phyloP scores from a whole-genome alignment of 345 rosid species.

The Citropsis articulata region DNA sequence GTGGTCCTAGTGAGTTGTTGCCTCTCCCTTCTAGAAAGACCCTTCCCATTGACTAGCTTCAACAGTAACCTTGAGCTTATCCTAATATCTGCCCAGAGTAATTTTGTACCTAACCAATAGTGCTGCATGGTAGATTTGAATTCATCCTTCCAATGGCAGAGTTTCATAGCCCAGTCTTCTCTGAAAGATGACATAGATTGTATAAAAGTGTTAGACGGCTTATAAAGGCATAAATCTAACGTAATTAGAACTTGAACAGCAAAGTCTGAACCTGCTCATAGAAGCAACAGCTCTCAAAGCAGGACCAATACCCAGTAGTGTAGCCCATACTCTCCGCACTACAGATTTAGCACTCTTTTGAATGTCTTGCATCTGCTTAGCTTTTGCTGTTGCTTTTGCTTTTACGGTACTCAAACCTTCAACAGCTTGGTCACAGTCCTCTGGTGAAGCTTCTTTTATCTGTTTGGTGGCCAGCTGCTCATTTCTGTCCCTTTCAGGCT shows the following conservation, averaged over 20 bases:
- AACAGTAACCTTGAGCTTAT: slow-evolving; percentile 82
- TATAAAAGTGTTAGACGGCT: slow-evolving; percentile 16
- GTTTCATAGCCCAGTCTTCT: slow-evolving; percentile 95
- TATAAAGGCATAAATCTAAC: slow-evolving; percentile 15
- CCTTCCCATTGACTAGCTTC: slow-evolving; percentile 83
- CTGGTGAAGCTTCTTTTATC: slow-evolving; percentile 83
- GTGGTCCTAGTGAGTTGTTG: slow-evolving; percentile 82
- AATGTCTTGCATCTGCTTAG: slow-evolving; percentile 65
- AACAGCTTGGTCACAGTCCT: slow-evolving; percentile 95
- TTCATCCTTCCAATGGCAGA: slow-evolving; percentile 84
- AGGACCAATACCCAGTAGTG: slow-evolving; percentile 83
- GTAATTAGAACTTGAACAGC: not conserved
- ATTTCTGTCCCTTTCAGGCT: slow-evolving; percentile 47
- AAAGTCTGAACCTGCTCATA: slow-evolving; percentile 76
- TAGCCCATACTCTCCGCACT: slow-evolving; percentile 54
- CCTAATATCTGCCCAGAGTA: slow-evolving; percentile 89
- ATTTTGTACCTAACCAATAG: slow-evolving; percentile 90
- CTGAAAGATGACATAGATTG: slow-evolving; percentile 36
- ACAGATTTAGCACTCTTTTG: slow-evolving; percentile 49
- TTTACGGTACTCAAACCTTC: slow-evolving; percentile 78
- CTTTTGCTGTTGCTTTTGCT: slow-evolving; percentile 94
- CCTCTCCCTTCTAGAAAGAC: slow-evolving; percentile 88
- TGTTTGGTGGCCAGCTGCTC: slow-evolving; percentile 45
- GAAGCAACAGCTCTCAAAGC: slow-evolving; percentile 88
- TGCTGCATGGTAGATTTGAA: slow-evolving; percentile 85